These are phyloP conservation scores for Talaromyces albobiverticillius DNA, from an alignment of 2,329 filamentous ascomycete species.

Conservation along the genomic window DNA sequence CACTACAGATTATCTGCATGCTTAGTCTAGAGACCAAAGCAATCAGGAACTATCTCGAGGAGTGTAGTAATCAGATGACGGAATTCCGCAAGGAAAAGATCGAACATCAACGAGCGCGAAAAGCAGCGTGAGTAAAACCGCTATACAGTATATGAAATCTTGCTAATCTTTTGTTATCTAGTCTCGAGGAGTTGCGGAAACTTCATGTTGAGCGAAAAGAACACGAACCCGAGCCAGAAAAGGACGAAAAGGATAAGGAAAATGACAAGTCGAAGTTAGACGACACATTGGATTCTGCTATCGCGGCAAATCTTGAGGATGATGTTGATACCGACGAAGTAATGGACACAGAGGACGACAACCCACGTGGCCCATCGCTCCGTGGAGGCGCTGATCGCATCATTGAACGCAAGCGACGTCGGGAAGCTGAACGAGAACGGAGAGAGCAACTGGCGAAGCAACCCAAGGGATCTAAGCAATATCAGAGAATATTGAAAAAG, in stretches of 20 bases:
- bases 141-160: neutral
- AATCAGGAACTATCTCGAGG: conserved; percentile 83
- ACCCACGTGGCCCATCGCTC: conserved; percentile 53
- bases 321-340: conserved; percentile 47
- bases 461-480: conserved; percentile 81
- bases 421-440: conserved; percentile 67
- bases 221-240: conserved; percentile 46
- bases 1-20: conserved; percentile 81
- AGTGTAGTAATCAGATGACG: conserved; percentile 92
- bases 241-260: conserved; percentile 40
- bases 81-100: conserved; percentile 94
- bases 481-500: conserved; percentile 80
- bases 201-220: conserved; percentile 47
- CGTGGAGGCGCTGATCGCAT: conserved; percentile 66
- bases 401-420: conserved; percentile 73
- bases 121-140: conserved; percentile 51
- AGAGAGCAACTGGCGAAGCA: conserved; percentile 64
- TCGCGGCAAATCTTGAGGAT: conserved; percentile 7
- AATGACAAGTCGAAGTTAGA: conserved; percentile 21
- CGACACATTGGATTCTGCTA: conserved; percentile 9
- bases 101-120: conserved; percentile 77
- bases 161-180: conserved; percentile 16
- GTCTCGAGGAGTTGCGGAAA: conserved; percentile 44
- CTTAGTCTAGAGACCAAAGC: conserved; percentile 82
- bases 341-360: conserved; percentile 70